Evolutionary conservation across 108 stramenopile species (phyloP), one percentile per base, ranked within the genome.

Genomic region (Cyclotella sp.): DNA sequence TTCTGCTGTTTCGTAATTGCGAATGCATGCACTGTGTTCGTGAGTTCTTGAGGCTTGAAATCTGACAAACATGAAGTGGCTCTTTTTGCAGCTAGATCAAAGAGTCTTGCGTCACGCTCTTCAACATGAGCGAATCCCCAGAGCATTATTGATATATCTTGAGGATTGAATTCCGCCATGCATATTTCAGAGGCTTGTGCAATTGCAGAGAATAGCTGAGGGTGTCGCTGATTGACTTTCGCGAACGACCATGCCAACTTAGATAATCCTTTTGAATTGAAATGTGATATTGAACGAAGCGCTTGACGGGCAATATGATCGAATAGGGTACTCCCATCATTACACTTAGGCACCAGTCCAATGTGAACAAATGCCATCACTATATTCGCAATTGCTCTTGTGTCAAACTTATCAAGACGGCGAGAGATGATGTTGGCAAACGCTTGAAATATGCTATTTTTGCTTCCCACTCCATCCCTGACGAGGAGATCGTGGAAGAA

Each of bases 91-190:
- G 49, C 16, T 8, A 19, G 1, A 7, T 51, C 49, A 51, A 51
- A 51, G 16, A 51, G 19, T 51, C 49, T 3, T 16, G 22, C 29
- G 4, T 39, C 13, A 19, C 49, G 30, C 28, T 68, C 27, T 18
- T 39, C 53, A 21, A 30, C 40, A 29, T 12, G 53, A 22, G 69
- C 51, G 22, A 24, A 70, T 42, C 53, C 34, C 52, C 28, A 55
- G 3, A 70, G n/a, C 18, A 57, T 58, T 39, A 40, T 70, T 45
- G 69, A 30, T 21, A 70, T 29, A 6, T 34, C 19, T 29, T 55
- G 69, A 24, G 52, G 55, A 22, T 43, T 21, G 55, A 57, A 70
- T 70, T 42, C 29, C 16, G 3, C 0, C 6, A 22, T 58, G 4
- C 14, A 27, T 27, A 1, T 14, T 15, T 22, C 57, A 58, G 27